These are phyloP conservation scores for Amanita brunnescens DNA, from an alignment of 768 basidiomycete species.

Conservation along the genomic window DNA sequence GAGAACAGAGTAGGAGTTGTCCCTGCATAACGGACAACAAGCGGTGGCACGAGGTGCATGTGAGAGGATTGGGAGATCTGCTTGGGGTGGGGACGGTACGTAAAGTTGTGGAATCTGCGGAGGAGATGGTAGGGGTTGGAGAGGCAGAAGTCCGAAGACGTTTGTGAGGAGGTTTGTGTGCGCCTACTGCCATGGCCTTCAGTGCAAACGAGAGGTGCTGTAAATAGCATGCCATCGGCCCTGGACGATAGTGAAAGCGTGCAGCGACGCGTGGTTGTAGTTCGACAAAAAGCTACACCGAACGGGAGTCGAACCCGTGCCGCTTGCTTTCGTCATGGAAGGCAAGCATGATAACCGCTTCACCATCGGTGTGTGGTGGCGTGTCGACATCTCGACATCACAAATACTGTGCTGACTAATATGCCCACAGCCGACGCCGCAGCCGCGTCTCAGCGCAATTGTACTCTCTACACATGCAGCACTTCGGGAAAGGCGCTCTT, in stretches of 20 bases:
- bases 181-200: slow-evolving; percentile 4
- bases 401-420: background rate
- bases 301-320: slow-evolving; percentile 9
- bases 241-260: background rate
- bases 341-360: slow-evolving; percentile 92
- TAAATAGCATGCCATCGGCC: background rate
- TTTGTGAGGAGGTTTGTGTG: slow-evolving; percentile 5
- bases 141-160: slow-evolving; percentile 2
- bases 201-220: background rate
- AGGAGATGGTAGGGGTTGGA: background rate
- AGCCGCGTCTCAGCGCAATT: slow-evolving; percentile 7
- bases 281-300: background rate
- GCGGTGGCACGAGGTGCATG: slow-evolving; percentile 16
- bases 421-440: background rate
- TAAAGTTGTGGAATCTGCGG: background rate
- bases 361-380: slow-evolving; percentile 46
- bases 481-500: slow-evolving; percentile 78
- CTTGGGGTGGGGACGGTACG: background rate
- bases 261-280: background rate
- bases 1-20: slow-evolving; percentile 6
- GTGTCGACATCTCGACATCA: background rate
- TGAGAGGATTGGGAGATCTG: background rate
- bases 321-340: slow-evolving; percentile 37
- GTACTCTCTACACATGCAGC: slow-evolving; percentile 39
- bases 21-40: slow-evolving; percentile 2